phyloP scores from a whole-genome alignment of 108 stramenopile genomes.

The Fistulifera solaris region DNA sequence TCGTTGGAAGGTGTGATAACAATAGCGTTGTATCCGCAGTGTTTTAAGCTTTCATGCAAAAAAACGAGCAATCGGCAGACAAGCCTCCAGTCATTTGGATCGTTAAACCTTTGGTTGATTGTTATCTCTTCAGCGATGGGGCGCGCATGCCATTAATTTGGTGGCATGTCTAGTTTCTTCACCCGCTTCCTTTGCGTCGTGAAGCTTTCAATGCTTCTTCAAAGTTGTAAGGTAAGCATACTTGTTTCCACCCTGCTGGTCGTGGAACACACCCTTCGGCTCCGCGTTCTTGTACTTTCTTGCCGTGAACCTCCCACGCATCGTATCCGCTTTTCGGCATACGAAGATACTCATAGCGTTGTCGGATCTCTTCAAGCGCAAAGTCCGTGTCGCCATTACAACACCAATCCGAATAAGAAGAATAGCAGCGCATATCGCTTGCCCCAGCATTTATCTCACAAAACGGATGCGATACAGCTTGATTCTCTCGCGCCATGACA shows the following conservation, averaged over 20 bases:
- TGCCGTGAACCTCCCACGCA: background rate
- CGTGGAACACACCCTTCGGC: conserved; percentile 6
- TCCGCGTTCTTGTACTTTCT: conserved; percentile 5
- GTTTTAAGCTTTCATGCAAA: no score
- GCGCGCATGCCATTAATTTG: no score
- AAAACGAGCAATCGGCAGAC: no score
- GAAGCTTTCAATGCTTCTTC: no score
- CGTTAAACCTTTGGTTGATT: no score
- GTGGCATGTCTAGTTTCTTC: no score
- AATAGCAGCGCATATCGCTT: conserved; percentile 11
- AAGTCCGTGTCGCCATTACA: conserved; percentile 17
- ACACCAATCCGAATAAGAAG: conserved; percentile 17
- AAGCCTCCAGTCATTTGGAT: no score
- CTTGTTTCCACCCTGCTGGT: conserved; percentile 3
- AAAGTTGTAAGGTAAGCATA: conserved; percentile 10
- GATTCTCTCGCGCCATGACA: conserved; percentile 15
- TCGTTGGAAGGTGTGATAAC: no score
- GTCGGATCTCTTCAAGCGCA: conserved; percentile 8
- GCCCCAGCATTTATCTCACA: conserved; percentile 18
- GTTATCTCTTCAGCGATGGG: no score
- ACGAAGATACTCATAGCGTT: conserved; percentile 13
- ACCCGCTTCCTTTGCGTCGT: no score
- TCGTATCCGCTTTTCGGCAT: conserved; percentile 2
- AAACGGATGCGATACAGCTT: conserved; percentile 1
- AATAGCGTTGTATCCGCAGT: no score